Percentiles rank a stretch among this genome's conserved stretches.
Conservation (phyloP, 208 protist genomes). For the Wallacemonas rigidus region DNA sequence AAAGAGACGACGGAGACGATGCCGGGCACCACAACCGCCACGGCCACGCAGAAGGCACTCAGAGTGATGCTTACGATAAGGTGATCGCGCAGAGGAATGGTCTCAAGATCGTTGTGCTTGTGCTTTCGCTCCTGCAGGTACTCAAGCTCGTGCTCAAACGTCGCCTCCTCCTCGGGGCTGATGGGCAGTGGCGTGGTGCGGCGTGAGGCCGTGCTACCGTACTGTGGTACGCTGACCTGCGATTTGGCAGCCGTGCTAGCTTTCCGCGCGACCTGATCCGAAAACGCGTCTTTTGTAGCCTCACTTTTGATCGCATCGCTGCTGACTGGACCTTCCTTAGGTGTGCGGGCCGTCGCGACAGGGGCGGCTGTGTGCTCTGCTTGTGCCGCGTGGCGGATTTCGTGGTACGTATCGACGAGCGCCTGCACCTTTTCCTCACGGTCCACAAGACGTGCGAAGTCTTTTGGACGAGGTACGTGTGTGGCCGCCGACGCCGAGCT, state of each 20-base stretch:
- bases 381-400: neutral
- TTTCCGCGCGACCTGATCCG: no score
- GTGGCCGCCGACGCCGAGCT: constrained; percentile 60
- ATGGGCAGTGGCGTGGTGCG: neutral
- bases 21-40: constrained; percentile 55
- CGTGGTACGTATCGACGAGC: constrained; percentile 12
- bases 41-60: constrained; percentile 42
- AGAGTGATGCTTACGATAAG: constrained; percentile 66
- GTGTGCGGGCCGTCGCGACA: no score
- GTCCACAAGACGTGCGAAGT: constrained; percentile 40
- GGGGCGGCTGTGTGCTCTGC: neutral
- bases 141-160: constrained; percentile 14
- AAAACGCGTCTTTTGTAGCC: no score
- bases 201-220: neutral
- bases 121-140: constrained; percentile 22
- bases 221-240: neutral
- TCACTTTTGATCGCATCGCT: no score
- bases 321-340: no score
- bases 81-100: constrained; percentile 52
- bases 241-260: no score
- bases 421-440: constrained; percentile 32
- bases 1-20: constrained; percentile 63
- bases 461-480: constrained; percentile 53
- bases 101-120: constrained; percentile 38
- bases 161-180: constrained; percentile 8